Percentiles rank a stretch among this genome's conserved stretches.
These are phyloP conservation scores for Mycena galopus DNA, from an alignment of 768 basidiomycete species.

Conservation along the genomic window DNA sequence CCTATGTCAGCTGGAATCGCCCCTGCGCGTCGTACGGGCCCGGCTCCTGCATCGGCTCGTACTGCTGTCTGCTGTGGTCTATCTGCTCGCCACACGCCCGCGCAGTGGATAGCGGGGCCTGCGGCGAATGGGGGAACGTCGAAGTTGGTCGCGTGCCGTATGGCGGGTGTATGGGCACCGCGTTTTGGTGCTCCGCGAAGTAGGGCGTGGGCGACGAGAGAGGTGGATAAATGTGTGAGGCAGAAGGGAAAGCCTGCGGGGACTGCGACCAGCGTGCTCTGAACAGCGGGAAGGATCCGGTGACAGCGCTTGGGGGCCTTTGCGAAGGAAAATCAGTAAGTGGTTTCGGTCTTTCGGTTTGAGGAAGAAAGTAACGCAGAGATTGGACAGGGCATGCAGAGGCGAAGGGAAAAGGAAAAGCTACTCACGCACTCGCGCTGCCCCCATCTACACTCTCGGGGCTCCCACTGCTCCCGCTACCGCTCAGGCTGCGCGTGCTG, in stretches of 20 bases:
- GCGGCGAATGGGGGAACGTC: neutral
- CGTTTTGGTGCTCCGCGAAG: neutral
- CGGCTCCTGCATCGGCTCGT: neutral
- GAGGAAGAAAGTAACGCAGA: neutral
- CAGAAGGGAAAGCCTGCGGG: neutral
- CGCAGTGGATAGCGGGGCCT: neutral
- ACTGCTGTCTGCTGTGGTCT: neutral
- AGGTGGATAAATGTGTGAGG: neutral
- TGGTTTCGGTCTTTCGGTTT: neutral
- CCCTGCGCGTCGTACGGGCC: neutral
- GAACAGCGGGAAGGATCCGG: slow-evolving; percentile 31
- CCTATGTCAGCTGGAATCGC: neutral
- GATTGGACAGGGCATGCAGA: neutral
- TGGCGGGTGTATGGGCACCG: neutral
- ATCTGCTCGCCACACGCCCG: neutral
- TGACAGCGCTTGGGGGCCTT: slow-evolving; percentile 20
- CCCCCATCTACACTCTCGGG: neutral
- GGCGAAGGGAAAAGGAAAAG: neutral
- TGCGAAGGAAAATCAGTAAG: neutral
- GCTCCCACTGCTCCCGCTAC: neutral
- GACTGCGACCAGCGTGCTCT: slow-evolving; percentile 33
- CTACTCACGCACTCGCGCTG: neutral
- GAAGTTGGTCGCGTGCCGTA: neutral
- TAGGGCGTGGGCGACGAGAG: neutral
- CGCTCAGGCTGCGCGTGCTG: neutral